phyloP scores from a whole-genome alignment of 148 eudicot genomes.

The Vaccinium vitisidaea region DNA sequence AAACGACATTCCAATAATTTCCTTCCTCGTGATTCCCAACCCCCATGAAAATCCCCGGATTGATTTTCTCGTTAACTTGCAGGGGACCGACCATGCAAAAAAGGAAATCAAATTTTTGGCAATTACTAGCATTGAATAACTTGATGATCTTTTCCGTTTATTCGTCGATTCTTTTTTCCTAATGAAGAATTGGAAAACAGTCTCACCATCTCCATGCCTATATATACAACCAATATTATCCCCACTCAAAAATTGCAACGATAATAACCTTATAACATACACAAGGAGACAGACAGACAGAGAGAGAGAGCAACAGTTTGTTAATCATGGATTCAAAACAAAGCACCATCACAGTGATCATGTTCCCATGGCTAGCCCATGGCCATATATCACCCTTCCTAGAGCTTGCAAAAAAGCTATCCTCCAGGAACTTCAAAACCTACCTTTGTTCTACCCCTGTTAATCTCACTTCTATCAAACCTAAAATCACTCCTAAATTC shows the following conservation, averaged over 20 bases:
- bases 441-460: slow-evolving; percentile 12
- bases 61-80: not conserved
- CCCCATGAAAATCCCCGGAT: not conserved
- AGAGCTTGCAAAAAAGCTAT: slow-evolving; percentile 10
- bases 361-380: slow-evolving; percentile 19
- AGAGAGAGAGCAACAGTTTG: not conserved
- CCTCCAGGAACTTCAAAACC: slow-evolving; percentile 9
- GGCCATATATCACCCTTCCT: slow-evolving; percentile 17
- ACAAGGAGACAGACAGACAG: not conserved
- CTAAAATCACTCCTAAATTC: not conserved
- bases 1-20: not conserved
- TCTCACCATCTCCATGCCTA: not conserved
- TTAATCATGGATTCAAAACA: slow-evolving; percentile 2
- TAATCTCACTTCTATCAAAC: slow-evolving; percentile 2
- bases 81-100: not conserved
- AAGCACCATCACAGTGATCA: slow-evolving; percentile 12
- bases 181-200: not conserved
- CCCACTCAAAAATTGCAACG: not conserved
- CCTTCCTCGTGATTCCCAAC: not conserved
- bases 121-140: not conserved
- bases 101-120: not conserved
- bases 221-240: not conserved
- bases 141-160: not conserved
- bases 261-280: not conserved
- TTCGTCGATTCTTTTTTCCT: not conserved